Evolutionary conservation across 306 rosid genomes (phyloP).

Genomic region (Oemleria cerasiformis): DNA sequence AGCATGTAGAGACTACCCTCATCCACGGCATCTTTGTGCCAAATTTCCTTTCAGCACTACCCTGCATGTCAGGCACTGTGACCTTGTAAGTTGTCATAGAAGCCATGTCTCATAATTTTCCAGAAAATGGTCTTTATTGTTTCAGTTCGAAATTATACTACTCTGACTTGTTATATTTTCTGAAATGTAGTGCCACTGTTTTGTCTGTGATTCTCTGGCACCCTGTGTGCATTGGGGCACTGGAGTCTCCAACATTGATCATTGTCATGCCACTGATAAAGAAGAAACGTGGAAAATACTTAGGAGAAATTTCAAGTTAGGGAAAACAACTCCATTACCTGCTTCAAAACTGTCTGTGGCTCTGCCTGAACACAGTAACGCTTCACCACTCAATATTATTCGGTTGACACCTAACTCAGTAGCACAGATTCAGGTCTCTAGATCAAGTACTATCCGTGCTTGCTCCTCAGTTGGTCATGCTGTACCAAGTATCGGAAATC

Average conservation of each 20-base stretch:
- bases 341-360: conserved; percentile 29
- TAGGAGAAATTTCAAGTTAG: conserved; percentile 43
- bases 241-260: conserved; percentile 36
- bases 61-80: conserved; percentile 58
- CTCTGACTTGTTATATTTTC: conserved; percentile 24
- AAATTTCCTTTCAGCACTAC: conserved; percentile 63
- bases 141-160: not conserved
- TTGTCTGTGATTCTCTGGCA: conserved; percentile 68
- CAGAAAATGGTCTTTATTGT: not conserved
- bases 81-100: conserved; percentile 38
- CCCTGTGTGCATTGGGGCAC: conserved; percentile 67
- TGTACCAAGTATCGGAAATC: conserved; percentile 33
- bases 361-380: conserved; percentile 19
- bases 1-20: conserved; percentile 90
- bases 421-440: conserved; percentile 29
- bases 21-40: conserved; percentile 71
- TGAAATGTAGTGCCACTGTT: conserved; percentile 84
- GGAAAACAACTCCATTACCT: conserved; percentile 31
- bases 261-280: conserved; percentile 78
- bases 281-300: conserved; percentile 49
- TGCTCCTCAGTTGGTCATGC: conserved; percentile 22
- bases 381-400: conserved; percentile 21
- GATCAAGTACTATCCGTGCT: conserved; percentile 27
- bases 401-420: conserved; percentile 35
- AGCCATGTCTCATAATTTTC: conserved; percentile 4